A percentile compares a stretch with the other conserved stretches of the same genome.
Evolutionary conservation across 2,329 filamentous ascomycete species (phyloP).

Genomic region (Colletotrichum costaricense): DNA sequence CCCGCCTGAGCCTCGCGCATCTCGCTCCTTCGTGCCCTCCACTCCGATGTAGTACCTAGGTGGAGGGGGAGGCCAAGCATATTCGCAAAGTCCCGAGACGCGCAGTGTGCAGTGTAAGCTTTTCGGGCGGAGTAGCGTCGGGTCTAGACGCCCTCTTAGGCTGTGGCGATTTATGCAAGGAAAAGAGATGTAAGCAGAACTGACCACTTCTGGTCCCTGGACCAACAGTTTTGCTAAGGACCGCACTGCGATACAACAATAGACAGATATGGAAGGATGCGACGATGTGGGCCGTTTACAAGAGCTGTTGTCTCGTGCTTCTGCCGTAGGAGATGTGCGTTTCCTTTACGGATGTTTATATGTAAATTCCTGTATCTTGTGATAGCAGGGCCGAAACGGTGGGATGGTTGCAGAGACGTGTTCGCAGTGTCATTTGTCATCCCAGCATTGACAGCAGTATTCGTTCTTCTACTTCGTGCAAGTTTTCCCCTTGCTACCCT

Average conservation of each 20-base stretch:
- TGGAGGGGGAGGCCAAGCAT: neutral
- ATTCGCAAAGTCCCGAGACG: neutral
- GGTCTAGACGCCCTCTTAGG: slow-evolving; percentile 21
- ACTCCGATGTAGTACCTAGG: neutral
- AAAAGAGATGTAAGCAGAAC: slow-evolving; percentile 11
- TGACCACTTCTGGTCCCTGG: neutral
- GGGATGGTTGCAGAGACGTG: neutral
- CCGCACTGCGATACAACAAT: neutral
- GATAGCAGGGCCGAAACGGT: neutral
- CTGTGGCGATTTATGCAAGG: slow-evolving; percentile 28
- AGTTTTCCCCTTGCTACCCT: slow-evolving; percentile 5
- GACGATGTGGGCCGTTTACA: neutral
- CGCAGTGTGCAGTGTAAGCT: slow-evolving; percentile 21
- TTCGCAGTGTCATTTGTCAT: slow-evolving; percentile 18
- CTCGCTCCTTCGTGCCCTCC: neutral
- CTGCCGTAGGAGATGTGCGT: neutral
- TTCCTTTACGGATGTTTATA: no score
- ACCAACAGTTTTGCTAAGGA: slow-evolving; percentile 3
- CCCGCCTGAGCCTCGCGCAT: neutral
- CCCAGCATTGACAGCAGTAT: slow-evolving; percentile 10
- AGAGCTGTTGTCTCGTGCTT: neutral
- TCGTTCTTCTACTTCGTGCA: neutral
- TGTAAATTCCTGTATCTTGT: neutral
- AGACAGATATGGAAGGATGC: neutral
- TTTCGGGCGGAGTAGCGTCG: slow-evolving; percentile 27